A percentile compares a stretch with the other conserved stretches of the same genome.
Evolutionary conservation across 2,329 filamentous ascomycete genomes (phyloP).

Genomic region (Paramyrothecium sp.): DNA sequence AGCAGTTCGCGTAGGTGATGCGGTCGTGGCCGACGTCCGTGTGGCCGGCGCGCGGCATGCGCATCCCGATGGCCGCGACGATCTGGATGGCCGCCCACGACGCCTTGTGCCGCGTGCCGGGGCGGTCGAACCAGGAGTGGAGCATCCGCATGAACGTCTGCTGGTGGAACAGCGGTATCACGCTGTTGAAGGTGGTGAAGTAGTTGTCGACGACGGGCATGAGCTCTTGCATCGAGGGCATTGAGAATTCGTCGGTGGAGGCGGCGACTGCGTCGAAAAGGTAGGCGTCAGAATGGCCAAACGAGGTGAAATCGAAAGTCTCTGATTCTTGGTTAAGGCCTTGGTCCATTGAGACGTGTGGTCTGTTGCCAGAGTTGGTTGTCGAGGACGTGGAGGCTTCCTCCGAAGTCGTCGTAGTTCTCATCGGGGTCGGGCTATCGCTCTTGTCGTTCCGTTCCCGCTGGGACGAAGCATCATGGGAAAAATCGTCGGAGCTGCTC

Average conservation of each 20-base stretch:
- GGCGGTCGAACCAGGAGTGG: constrained; percentile 29
- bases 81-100: constrained; percentile 38
- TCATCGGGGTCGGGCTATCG: background rate
- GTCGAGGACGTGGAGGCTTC: background rate
- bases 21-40: constrained; percentile 13
- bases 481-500: background rate
- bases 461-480: background rate
- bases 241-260: background rate
- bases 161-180: constrained; percentile 36
- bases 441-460: background rate
- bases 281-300: background rate
- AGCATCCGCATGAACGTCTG: constrained; percentile 33
- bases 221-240: constrained; percentile 27
- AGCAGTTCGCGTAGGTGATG: constrained; percentile 21
- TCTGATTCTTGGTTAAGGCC: background rate
- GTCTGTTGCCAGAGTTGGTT: background rate
- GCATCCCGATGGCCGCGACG: constrained; percentile 34
- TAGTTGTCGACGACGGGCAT: constrained; percentile 34
- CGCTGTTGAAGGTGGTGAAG: constrained; percentile 32
- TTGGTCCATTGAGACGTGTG: background rate
- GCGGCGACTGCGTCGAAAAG: background rate
- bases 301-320: background rate
- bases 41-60: constrained; percentile 17
- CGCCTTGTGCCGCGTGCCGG: constrained; percentile 15
- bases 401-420: background rate